Conservation (phyloP, 2,329 filamentous ascomycete genomes). For the Blastomyces silverae region DNA sequence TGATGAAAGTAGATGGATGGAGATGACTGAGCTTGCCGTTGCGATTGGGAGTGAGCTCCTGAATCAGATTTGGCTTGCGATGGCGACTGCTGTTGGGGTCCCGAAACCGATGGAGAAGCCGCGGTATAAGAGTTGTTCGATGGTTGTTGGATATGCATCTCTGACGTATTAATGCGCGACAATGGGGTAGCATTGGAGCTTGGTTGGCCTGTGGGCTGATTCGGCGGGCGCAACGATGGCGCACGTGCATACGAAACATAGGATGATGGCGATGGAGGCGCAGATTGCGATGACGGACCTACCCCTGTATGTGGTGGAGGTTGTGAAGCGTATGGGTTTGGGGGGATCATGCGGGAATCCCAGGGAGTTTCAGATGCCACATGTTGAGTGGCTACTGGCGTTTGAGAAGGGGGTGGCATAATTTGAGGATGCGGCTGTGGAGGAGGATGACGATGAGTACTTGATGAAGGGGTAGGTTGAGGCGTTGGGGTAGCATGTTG, state of each 20-base stretch:
- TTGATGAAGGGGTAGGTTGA: slow-evolving; percentile 19
- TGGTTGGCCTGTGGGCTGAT: slow-evolving; percentile 24
- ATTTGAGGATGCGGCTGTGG: slow-evolving; percentile 17
- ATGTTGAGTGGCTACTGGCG: slow-evolving; percentile 23
- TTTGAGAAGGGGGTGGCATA: slow-evolving; percentile 22
- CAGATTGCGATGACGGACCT: slow-evolving; percentile 2
- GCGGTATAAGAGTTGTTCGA: slow-evolving; percentile 20
- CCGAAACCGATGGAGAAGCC: neutral
- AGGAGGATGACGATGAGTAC: slow-evolving; percentile 15
- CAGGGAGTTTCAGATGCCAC: slow-evolving; percentile 26
- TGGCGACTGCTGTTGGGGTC: slow-evolving; percentile 37
- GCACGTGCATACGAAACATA: slow-evolving; percentile 4
- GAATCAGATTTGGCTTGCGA: slow-evolving; percentile 46
- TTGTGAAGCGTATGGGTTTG: slow-evolving; percentile 31
- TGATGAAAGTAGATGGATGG: slow-evolving; percentile 85
- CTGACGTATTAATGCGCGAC: slow-evolving; percentile 38
- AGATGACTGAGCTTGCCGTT: slow-evolving; percentile 56
- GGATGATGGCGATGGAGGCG: slow-evolving; percentile 9
- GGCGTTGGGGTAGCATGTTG: slow-evolving; percentile 17
- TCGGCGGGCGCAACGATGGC: slow-evolving; percentile 14
- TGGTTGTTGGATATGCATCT: slow-evolving; percentile 36
- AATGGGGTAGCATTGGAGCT: slow-evolving; percentile 21
- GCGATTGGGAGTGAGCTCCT: slow-evolving; percentile 31
- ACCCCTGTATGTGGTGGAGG: slow-evolving; percentile 18
- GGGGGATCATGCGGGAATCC: slow-evolving; percentile 32